Evolutionary conservation across 441 rosid genomes (phyloP), one percentile per base, ranked within the genome.

Genomic region (Erysimum cheiri): DNA sequence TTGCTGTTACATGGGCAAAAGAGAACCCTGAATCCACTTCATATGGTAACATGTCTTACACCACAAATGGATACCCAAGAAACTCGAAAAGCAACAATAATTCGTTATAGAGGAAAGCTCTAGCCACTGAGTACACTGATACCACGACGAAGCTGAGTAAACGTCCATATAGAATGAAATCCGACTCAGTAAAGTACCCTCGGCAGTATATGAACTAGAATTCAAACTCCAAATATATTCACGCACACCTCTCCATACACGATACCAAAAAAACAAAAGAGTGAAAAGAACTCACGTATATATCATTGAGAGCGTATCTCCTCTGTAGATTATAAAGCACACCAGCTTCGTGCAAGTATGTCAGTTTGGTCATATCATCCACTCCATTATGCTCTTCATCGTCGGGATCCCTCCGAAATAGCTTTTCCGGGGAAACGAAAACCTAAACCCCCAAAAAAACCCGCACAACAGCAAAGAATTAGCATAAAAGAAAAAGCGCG

Each of bases 351-450:
- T 91, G 88, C 88, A 94, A 87, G 79, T 93, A 88, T 12, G 96
- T 79, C 74, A 93, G 75, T 77, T 91, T 93, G 0, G 97, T 91
- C 98, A 93, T 93, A 79, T 93, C 98, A 78, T 94, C 98, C n/a
- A 94, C 97, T 69, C 98, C 98, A 48, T 90, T 93, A 80, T 79
- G 91, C 67, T 91, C 98, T 60, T 93, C 96, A 39, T 88, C 98
- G 2, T 85, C 95, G 6, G 88, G 89, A 60, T 90, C 96, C 60
- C 96, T 84, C 17, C 77, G 85, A 46, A 80, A 81, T 71, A 92
- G 36, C 82, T 82, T 94, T 67, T 76, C 92, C 62, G 82, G 79
- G n/a, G 55, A 59, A 37, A 69, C 85, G 53, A 75, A 64, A 48
- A 91, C 88, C 98, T 91, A 65, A 22, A 28, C 11, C 26, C 33